phyloP scores from a whole-genome alignment of 1,139 yeast genomes.

The Suhomyces coccinellae region DNA sequence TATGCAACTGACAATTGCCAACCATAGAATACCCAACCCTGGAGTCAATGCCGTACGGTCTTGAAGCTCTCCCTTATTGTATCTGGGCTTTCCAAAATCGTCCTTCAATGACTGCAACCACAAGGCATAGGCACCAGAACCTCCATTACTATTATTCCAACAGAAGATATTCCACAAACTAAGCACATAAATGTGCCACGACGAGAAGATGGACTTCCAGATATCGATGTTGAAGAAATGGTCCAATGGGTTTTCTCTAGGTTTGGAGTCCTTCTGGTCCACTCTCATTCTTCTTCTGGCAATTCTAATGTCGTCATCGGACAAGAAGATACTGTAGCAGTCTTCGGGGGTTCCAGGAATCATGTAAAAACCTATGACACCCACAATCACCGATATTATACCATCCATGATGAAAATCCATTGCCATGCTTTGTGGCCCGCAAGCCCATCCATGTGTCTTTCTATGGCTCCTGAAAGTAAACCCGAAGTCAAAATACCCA shows the following conservation, averaged over 20 bases:
- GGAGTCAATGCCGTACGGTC: slow-evolving; percentile 47
- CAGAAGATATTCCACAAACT: slow-evolving; percentile 57
- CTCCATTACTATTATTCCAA: slow-evolving; percentile 57
- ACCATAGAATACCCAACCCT: slow-evolving; percentile 45
- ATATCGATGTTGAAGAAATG: slow-evolving; percentile 31
- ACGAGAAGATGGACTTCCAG: slow-evolving; percentile 52
- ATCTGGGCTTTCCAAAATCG: slow-evolving; percentile 28
- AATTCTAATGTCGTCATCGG: slow-evolving; percentile 63
- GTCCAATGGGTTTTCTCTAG: slow-evolving; percentile 29
- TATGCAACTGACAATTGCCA: slow-evolving; percentile 38
- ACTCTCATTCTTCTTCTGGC: slow-evolving; percentile 57
- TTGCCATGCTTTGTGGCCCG: slow-evolving; percentile 64
- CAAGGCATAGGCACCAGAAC: slow-evolving; percentile 52
- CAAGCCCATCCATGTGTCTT: slow-evolving; percentile 44
- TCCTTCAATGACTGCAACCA: slow-evolving; percentile 42
- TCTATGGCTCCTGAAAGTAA: slow-evolving; percentile 63
- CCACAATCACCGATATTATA: slow-evolving; percentile 58
- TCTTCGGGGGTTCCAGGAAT: slow-evolving; percentile 72
- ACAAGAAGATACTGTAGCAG: slow-evolving; percentile 54
- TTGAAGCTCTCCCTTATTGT: slow-evolving; percentile 35
- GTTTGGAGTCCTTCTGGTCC: slow-evolving; percentile 38
- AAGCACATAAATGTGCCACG: slow-evolving; percentile 57
- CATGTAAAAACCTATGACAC: slow-evolving; percentile 57
- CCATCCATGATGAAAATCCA: slow-evolving; percentile 76
- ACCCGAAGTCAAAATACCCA: slow-evolving; percentile 65